A percentile compares a stretch with the other conserved stretches of the same genome.
These are phyloP conservation scores for Persicaria tinctoria DNA, from an alignment of 148 eudicot species.

Conservation along the genomic window DNA sequence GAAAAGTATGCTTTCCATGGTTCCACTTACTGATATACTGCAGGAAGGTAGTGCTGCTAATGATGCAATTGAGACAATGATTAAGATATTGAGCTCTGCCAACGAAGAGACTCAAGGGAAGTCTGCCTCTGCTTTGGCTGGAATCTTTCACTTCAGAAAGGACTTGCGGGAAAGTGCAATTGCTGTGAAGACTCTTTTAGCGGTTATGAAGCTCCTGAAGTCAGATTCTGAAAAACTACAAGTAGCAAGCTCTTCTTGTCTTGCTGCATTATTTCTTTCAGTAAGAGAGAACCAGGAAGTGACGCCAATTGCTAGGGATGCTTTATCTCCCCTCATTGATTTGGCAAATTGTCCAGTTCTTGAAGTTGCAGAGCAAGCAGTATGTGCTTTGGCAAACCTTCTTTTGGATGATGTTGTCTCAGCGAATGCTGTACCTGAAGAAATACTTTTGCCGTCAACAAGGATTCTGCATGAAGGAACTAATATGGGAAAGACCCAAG, in stretches of 20 bases:
- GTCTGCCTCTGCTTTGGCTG: slow-evolving; percentile 86
- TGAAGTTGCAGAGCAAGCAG: slow-evolving; percentile 86
- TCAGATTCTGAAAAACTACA: slow-evolving; percentile 60
- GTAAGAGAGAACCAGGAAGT: slow-evolving; percentile 76
- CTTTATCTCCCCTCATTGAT: slow-evolving; percentile 49
- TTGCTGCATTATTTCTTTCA: slow-evolving; percentile 88
- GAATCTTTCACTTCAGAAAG: slow-evolving; percentile 71
- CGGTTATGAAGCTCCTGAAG: slow-evolving; percentile 56
- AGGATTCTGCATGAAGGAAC: slow-evolving; percentile 80
- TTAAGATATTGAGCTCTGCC: slow-evolving; percentile 63
- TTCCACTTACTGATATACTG: slow-evolving; percentile 63
- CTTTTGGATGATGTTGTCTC: slow-evolving; percentile 71
- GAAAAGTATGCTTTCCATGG: slow-evolving; percentile 80
- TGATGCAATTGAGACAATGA: slow-evolving; percentile 91
- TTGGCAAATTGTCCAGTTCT: slow-evolving; percentile 68
- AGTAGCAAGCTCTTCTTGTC: slow-evolving; percentile 63
- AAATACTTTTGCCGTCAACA: slow-evolving; percentile 76
- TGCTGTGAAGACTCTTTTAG: slow-evolving; percentile 62
- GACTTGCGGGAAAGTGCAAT: slow-evolving; percentile 82
- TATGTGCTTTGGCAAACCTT: slow-evolving; percentile 86
- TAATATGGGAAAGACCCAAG: slow-evolving; percentile 68
- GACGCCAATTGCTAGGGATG: slow-evolving; percentile 66
- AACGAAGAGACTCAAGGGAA: slow-evolving; percentile 91
- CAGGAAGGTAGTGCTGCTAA: slow-evolving; percentile 96
- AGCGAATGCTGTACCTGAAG: slow-evolving; percentile 60